Base-by-base conservation (phyloP, 176 grass and related monocot species). In the Areca catechu region DNA sequence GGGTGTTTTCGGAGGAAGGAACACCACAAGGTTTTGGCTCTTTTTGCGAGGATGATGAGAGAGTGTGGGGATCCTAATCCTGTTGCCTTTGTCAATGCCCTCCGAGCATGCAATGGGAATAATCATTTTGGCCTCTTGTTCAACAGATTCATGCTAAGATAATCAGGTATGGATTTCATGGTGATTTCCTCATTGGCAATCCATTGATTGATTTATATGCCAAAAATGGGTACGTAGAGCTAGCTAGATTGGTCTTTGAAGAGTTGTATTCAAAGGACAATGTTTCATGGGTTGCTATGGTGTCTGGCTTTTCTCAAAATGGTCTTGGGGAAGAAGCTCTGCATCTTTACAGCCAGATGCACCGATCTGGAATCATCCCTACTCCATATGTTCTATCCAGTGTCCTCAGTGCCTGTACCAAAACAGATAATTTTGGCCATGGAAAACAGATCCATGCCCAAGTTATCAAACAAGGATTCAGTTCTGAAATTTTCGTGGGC, bases 241-340 rank as follows among this genome's bases (percentile, higher is more conserved):
- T 5, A 12, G 86, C 71, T 16, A 81, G 71, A 49, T 22, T n/a
- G 54, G 74, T 89, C 24, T 89, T 89, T 48, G 25, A 78, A 48
- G 61, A 56, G n/a, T 51, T 89, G 7, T 84, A 60, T 55, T 16
- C 49, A 20, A 89, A 79, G 71, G 86, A 89, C 20, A 77, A 78
- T 48, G 71, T 89, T 25, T 85, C 81, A 2, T 85, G 81, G 81
- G 86, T 89, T 34, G 86, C 86, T 15, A 89, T 89, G 74, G 16
- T 89, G 37, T 82, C 86, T 37, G 77, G 77, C 25, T 85, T 78
- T 10, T 72, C 81, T 0, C 62, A 76, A 48, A 85, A 79, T 51
- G 71, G 70, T 3, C 67, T 89, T 55, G 74, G 71, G n/a, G 51
- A 49, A 29, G 81, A 89, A 79, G 78, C 86, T 58, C 19, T 79